Evolutionary conservation across 1,284 basidiomycete species (phyloP).

Genomic region (Fomes fomentarius): DNA sequence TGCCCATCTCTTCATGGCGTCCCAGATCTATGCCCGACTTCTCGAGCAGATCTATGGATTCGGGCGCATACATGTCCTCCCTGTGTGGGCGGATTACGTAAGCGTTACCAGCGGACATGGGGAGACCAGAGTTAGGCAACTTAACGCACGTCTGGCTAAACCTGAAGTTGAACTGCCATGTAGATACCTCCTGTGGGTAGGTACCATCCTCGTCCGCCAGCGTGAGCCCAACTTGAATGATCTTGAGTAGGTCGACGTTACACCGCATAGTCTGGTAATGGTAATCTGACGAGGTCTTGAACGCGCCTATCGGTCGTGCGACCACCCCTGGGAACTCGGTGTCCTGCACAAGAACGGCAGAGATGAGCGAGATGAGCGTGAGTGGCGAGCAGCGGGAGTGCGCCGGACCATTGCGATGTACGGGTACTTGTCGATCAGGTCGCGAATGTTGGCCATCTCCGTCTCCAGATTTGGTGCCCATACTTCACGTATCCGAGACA

Average conservation of each 20-base stretch:
- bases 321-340: slow-evolving; percentile 99
- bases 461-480: slow-evolving; percentile 93
- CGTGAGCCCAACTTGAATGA: slow-evolving; percentile 97
- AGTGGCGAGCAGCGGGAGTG: slow-evolving; percentile 20
- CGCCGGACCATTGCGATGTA: slow-evolving; percentile 90
- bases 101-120: slow-evolving; percentile 16
- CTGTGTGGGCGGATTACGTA: slow-evolving; percentile 44
- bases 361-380: slow-evolving; percentile 19
- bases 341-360: slow-evolving; percentile 60
- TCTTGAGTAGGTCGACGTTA: slow-evolving; percentile 97
- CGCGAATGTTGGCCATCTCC: slow-evolving; percentile 89
- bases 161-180: slow-evolving; percentile 99
- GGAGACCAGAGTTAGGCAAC: not conserved
- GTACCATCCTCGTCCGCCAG: slow-evolving; percentile 94
- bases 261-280: slow-evolving; percentile 99
- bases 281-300: slow-evolving; percentile 97
- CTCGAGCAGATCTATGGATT: slow-evolving; percentile 92
- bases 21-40: slow-evolving; percentile 97
- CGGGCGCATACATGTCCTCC: slow-evolving; percentile 98
- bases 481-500: slow-evolving; percentile 88
- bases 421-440: slow-evolving; percentile 88
- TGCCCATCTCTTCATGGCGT: slow-evolving; percentile 91
- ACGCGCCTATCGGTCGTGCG: slow-evolving; percentile 93
- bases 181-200: slow-evolving; percentile 85
- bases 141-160: slow-evolving; percentile 88